These are phyloP conservation scores for Grosmannia penicillata DNA, from an alignment of 2,329 filamentous ascomycete species.

Conservation along the genomic window DNA sequence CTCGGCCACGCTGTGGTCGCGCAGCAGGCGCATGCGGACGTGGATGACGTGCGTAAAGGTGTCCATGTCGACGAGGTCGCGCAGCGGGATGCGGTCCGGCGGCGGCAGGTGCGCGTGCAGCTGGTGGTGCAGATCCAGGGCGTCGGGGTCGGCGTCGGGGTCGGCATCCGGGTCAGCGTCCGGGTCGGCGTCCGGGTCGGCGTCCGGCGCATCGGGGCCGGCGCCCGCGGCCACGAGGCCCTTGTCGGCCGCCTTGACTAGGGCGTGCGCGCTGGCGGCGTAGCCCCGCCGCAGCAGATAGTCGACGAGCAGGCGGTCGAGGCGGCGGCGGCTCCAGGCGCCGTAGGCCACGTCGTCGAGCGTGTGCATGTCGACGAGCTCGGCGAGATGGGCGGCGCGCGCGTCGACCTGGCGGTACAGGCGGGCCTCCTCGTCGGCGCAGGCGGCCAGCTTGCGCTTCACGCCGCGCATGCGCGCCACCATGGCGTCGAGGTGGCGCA, in stretches of 20 bases:
- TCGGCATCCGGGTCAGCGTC: neutral
- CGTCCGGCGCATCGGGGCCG: too few relatives aligned
- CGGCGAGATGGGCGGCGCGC: slow-evolving; percentile 65
- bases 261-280: slow-evolving; percentile 55
- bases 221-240: too few relatives aligned
- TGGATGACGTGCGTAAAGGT: slow-evolving; percentile 72
- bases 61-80: slow-evolving; percentile 72
- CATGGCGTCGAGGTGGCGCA: slow-evolving; percentile 72
- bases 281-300: slow-evolving; percentile 80
- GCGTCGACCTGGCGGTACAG: slow-evolving; percentile 64
- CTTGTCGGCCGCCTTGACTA: slow-evolving; percentile 49
- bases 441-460: slow-evolving; percentile 68
- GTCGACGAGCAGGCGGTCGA: slow-evolving; percentile 82
- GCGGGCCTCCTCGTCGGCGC: slow-evolving; percentile 65
- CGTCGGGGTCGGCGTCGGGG: too few relatives aligned
- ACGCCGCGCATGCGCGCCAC: slow-evolving; percentile 70
- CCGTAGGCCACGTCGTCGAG: slow-evolving; percentile 91
- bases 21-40: slow-evolving; percentile 55
- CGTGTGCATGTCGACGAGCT: slow-evolving; percentile 64
- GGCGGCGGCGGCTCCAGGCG: slow-evolving; percentile 64
- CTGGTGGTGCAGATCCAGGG: too few relatives aligned
- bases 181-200: neutral
- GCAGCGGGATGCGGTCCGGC: slow-evolving; percentile 32
- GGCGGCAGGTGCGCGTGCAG: too few relatives aligned
- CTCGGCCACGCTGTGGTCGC: slow-evolving; percentile 56